Percentiles rank a stretch among this genome's conserved stretches.
Conservation (phyloP, 2,329 filamentous ascomycete genomes). For the Sporothrix inflata region DNA sequence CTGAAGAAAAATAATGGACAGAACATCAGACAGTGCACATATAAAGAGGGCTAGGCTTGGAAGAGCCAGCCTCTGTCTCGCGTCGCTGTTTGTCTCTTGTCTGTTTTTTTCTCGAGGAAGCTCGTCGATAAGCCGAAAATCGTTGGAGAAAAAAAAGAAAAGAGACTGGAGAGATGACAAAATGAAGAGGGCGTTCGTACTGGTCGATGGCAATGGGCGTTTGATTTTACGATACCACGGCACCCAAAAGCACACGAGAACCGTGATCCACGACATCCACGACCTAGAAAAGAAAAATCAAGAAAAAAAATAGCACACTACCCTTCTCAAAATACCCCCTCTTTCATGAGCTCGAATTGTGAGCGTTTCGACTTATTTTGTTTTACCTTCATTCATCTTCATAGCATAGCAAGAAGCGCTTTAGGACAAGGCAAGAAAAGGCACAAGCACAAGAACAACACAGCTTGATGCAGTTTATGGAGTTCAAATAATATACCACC, state of each 20-base stretch:
- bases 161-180: background rate
- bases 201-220: background rate
- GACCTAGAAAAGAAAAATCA: background rate
- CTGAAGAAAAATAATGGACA: background rate
- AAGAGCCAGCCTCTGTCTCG: background rate
- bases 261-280: constrained; percentile 7
- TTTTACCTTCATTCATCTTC: background rate
- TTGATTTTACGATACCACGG: background rate
- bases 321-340: background rate
- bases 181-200: background rate
- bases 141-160: background rate
- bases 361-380: too few species aligned
- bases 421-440: background rate
- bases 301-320: background rate
- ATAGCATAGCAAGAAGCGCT: background rate
- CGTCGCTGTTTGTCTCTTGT: background rate
- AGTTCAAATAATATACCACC: background rate
- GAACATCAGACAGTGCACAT: background rate
- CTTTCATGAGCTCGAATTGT: background rate
- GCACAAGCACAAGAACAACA: background rate
- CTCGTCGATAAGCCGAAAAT: background rate
- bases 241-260: constrained; percentile 14
- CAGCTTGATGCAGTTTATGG: background rate
- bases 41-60: background rate
- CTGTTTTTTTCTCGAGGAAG: background rate